phyloP scores from a whole-genome alignment of 306 rosid species.

The Vigna nakashimae region DNA sequence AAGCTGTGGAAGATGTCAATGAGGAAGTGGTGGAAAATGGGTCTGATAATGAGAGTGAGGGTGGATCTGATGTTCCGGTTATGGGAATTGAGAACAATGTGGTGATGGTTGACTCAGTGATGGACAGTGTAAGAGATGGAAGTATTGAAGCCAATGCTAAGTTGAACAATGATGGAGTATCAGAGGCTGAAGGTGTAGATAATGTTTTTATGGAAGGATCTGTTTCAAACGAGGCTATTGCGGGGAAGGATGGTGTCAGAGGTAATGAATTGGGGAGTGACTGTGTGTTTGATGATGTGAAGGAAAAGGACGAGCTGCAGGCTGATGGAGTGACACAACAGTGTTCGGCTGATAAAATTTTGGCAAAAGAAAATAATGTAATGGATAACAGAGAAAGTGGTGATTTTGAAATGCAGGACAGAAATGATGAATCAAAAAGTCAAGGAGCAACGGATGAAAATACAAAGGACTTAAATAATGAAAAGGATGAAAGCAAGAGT shows the following conservation, averaged over 20 bases:
- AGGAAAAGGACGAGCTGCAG: conserved; percentile 40
- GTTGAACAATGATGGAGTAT: conserved; percentile 41
- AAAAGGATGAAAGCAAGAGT: conserved; percentile 49
- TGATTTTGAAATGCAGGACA: conserved; percentile 38
- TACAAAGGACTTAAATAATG: conserved; percentile 29
- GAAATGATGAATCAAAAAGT: conserved; percentile 41
- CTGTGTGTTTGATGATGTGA: conserved; percentile 35
- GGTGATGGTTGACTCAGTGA: conserved; percentile 54
- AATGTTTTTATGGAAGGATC: conserved; percentile 59
- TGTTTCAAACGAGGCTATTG: conserved; percentile 40
- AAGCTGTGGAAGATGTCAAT: conserved; percentile 60
- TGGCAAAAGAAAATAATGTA: conserved; percentile 41
- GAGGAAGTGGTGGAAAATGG: conserved; percentile 70
- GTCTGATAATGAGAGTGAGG: conserved; percentile 61
- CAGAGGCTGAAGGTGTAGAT: conserved; percentile 50
- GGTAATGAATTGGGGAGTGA: conserved; percentile 43
- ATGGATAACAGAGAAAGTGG: conserved; percentile 33
- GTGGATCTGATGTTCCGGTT: conserved; percentile 55
- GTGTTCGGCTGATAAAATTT: conserved; percentile 36
- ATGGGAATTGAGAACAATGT: conserved; percentile 54
- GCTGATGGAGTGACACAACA: conserved; percentile 30
- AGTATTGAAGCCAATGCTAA: conserved; percentile 36
- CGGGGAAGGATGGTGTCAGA: conserved; percentile 36
- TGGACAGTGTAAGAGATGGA: conserved; percentile 48
- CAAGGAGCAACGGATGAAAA: conserved; percentile 35